A percentile compares a stretch with the other conserved stretches of the same genome.
Evolutionary conservation across 306 rosid species (phyloP).

Genomic region (Ormosia semicastrata): DNA sequence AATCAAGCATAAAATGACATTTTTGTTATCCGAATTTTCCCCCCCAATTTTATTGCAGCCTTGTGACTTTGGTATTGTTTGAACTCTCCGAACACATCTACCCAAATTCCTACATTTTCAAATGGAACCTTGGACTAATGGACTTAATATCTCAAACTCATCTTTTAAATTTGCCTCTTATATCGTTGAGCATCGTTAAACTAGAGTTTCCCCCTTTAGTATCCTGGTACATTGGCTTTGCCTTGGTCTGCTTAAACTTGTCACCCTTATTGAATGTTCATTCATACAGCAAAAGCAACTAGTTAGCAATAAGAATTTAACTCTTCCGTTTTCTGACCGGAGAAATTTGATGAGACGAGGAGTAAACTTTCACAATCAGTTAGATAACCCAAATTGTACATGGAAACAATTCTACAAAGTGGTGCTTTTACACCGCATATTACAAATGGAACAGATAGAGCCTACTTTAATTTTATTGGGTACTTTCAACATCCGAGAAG

Average conservation of each 20-base stretch:
- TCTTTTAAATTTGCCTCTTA: background rate
- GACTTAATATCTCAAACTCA: background rate
- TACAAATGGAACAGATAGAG: conserved; percentile 32
- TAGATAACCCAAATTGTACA: conserved; percentile 29
- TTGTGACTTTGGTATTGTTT: background rate
- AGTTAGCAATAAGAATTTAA: background rate
- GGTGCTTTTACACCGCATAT: conserved; percentile 45
- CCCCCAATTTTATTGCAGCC: background rate
- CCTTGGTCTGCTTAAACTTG: background rate
- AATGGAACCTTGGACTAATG: background rate
- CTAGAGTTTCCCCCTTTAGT: background rate
- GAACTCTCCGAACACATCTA: background rate
- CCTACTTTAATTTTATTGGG: conserved; percentile 46
- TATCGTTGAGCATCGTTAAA: background rate
- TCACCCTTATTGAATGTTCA: background rate
- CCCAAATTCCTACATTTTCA: background rate
- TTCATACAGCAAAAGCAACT: background rate
- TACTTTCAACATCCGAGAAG: conserved; percentile 55
- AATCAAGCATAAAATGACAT: background rate
- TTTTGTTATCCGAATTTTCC: background rate
- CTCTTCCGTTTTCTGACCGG: background rate
- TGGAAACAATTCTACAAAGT: conserved; percentile 30
- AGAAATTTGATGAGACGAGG: background rate
- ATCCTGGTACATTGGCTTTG: background rate
- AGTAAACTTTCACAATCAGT: conserved; percentile 24